Base-by-base conservation (phyloP, 257 asterid species). In the Salvia rosmarinus region DNA sequence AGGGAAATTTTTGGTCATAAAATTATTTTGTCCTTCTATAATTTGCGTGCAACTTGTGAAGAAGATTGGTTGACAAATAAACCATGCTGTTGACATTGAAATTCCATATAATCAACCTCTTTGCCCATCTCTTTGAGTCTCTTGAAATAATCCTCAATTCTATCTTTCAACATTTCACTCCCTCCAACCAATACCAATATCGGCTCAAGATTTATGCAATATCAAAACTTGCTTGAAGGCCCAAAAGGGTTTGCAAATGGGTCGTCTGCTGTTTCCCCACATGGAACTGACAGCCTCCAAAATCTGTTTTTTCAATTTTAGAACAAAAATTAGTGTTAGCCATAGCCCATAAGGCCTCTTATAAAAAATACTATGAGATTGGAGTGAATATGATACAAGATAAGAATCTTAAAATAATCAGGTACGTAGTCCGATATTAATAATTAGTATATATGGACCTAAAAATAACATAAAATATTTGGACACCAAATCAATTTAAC, bases 201-300 rank as follows among this genome's bases (percentile, higher is more conserved):
- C 72, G 90, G 91, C 72, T 80, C 95, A 1, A 89, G 74, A 70
- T 16, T 70, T 28, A 79, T 40, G 0, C 72, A 0, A 9, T 85
- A n/a, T n/a, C 85, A 5, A 86, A 83, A 13, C 16, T 81, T 60
- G 86, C 90, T 86, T 34, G 3, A 59, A 0, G 94, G 91, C 63
- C 97, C 95, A 77, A 88, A 88, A 0, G 94, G 94, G 77, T 90
- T 90, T 21, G 87, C 93, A 55, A 76, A 9, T 17, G 90, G 90
- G 34, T 86, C 82, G 78, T 86, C 95, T 0, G 82, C 32, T 10
- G 71, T 85, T 12, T 58, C 77, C 51, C 94, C 97, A 19, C 3
- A 25, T 5, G 97, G 93, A 28, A 88, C 11, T 43, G 92, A 77
- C n/a, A 90, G 39, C 83, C 93, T 86, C 95, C 96, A 90, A 77